Evolutionary conservation across 495 filamentous ascomycete genomes (phyloP), one percentile per base, ranked within the genome.

Genomic region (Neurospora sp.): DNA sequence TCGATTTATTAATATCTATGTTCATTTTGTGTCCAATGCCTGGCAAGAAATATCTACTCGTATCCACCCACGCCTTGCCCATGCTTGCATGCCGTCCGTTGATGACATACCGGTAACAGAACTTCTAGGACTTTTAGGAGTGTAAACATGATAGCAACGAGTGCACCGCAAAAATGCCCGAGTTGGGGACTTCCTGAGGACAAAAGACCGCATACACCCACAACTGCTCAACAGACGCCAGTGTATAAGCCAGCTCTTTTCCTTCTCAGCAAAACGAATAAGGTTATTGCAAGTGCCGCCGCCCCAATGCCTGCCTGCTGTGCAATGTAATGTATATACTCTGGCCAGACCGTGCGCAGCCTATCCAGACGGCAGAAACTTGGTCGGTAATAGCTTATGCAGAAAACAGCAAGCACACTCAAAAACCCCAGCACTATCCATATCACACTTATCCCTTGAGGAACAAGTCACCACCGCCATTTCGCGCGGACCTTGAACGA

Each of bases 391-490:
- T 66, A 66, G 14, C 54, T 31, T 66, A 35, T 35, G 14, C 54
- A 66, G 14, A 35, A 66, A 35, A 37, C 54, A 66, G 14, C 54
- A 66, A 66, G 27, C 20, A 16, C 27, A 18, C 27, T 18, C 54
- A 35, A 35, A 23, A 66, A 4, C 54, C 54, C 27, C 14, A 35
- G 27, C 23, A 62, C n/a, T 31, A 66, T 35, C 14, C 54, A 16
- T 35, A 35, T 37, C 5, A 14, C 54, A 7, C 76, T 80, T 87
- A 89, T 31, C 80, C 80, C 79, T 82, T 86, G 71, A 89, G 82
- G 79, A 88, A 88, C 79, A 89, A 79, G 76, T 89, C 87, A n/a
- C 84, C 85, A 39, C 75, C 80, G 38, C 86, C 87, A 75, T 87
- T 88, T 69, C 87, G 79, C 70, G 84, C 75, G n/a, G 83, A 78